Conservation (phyloP, 2,329 filamentous ascomycete genomes). For the Ophiostoma tasmaniense region DNA sequence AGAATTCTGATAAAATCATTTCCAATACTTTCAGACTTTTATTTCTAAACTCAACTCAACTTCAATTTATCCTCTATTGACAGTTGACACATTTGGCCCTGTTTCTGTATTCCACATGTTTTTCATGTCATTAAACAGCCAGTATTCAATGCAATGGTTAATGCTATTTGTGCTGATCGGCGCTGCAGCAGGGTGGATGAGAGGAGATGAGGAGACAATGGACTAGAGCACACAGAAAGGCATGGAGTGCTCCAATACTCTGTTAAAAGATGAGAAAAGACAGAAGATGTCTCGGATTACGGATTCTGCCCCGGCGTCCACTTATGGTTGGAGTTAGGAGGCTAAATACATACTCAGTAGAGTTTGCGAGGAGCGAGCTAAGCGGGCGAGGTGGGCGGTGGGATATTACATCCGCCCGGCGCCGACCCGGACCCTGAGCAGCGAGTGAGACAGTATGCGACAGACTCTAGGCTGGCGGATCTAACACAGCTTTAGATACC, state of each 20-base stretch:
- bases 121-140: not conserved
- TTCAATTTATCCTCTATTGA: not conserved
- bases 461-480: not conserved
- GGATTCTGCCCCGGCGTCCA: not conserved
- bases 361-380: not conserved
- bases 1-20: not conserved
- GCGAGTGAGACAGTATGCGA: not conserved
- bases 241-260: not conserved
- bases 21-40: not conserved
- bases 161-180: not conserved
- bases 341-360: not conserved
- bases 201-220: not conserved
- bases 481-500: not conserved
- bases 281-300: not conserved
- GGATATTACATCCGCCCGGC: not conserved
- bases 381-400: not conserved
- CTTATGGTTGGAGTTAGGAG: not conserved
- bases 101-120: not conserved
- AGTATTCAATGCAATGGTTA: not conserved
- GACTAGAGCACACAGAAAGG: not conserved
- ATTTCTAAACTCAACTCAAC: too few species aligned
- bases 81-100: not conserved
- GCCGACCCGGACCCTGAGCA: not conserved
- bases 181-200: not conserved
- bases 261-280: too few species aligned